phyloP scores from a whole-genome alignment of 768 basidiomycete species.

The Leucocoprinus birnbaumii region DNA sequence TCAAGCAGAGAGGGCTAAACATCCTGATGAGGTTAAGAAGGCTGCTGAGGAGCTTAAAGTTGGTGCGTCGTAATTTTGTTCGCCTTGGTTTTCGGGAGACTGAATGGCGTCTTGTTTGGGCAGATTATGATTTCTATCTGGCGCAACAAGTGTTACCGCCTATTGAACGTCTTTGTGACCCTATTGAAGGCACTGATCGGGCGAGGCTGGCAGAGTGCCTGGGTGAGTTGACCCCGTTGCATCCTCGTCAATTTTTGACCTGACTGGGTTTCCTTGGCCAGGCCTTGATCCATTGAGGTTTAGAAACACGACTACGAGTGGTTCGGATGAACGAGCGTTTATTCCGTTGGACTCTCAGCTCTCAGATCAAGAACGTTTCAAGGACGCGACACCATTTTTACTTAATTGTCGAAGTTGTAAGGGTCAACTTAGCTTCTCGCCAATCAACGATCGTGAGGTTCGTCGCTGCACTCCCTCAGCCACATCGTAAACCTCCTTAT shows the following conservation, averaged over 20 bases:
- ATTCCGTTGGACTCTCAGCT: constrained; percentile 85
- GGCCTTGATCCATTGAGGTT: constrained; percentile 31
- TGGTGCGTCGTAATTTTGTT: constrained; percentile 42
- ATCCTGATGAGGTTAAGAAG: constrained; percentile 88
- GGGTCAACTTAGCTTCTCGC: constrained; percentile 51
- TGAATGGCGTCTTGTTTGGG: constrained; percentile 9
- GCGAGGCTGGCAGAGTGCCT: constrained; percentile 92
- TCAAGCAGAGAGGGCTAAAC: constrained; percentile 88
- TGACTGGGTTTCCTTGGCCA: constrained; percentile 33
- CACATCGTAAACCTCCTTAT: constrained; percentile 4
- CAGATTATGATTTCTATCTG: constrained; percentile 92
- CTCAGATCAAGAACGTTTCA: constrained; percentile 86
- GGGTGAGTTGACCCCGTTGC: constrained; percentile 41
- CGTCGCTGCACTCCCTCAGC: constrained; percentile 12
- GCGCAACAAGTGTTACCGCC: constrained; percentile 92
- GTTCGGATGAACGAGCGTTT: constrained; percentile 62
- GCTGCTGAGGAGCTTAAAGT: constrained; percentile 66
- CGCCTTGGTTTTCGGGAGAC: neutral
- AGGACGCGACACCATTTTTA: constrained; percentile 65
- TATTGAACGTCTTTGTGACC: constrained; percentile 91
- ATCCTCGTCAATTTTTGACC: neutral
- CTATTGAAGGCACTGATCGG: constrained; percentile 94
- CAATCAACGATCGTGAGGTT: constrained; percentile 60
- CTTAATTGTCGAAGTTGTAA: constrained; percentile 80
- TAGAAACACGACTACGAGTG: constrained; percentile 26